Evolutionary conservation across 768 basidiomycete genomes (phyloP), one percentile per base, ranked within the genome.

Genomic region (Serendipita indica): DNA sequence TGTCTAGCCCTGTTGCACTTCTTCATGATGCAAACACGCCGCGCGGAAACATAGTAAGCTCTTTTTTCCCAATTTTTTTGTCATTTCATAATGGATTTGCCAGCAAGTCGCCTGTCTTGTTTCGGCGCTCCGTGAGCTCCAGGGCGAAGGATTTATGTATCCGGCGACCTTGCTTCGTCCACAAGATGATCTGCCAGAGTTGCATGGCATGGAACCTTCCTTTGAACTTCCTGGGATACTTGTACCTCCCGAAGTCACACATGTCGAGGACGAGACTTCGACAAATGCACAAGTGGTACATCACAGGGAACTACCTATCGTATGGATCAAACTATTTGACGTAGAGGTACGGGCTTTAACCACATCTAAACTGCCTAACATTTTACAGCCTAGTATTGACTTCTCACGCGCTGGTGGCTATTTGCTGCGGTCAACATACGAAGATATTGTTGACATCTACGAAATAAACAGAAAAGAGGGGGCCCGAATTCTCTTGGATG

Each of bases 401-500:
- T 80, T 84, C 2, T 76, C 76, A 49, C 85, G 81, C 2, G 79
- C 86, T 0, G 72, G 79, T 6, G 92, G 92, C 2, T 94, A 91
- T 69, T 74, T 84, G 27, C 76, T 96, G 3, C 85, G 86, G 25
- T 77, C 83, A 10, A 75, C 81, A 22, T 69, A 96, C 7, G 70
- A 80, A 4, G 92, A 97, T 66, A 78, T 84, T 18, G 70, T 96
- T 39, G 81, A 89, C 60, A 85, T 97, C 14, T 98, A 89, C 65
- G 94, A 98, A 69, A 80, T 96, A 54, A 98, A 99, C 69, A 81
- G 96, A 58, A 96, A 94, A 69, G 96, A 99, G 65, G 87, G 85
- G 63, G 93, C 96, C 1, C 76, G 87, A 2, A 72, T 97, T 5
- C 74, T 98, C 3, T 76, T 96, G 43, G 85, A 90, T 68, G 83